Evolutionary conservation across 257 asterid species (phyloP), one percentile per base, ranked within the genome.

Genomic region (Euphrasia confusa): DNA sequence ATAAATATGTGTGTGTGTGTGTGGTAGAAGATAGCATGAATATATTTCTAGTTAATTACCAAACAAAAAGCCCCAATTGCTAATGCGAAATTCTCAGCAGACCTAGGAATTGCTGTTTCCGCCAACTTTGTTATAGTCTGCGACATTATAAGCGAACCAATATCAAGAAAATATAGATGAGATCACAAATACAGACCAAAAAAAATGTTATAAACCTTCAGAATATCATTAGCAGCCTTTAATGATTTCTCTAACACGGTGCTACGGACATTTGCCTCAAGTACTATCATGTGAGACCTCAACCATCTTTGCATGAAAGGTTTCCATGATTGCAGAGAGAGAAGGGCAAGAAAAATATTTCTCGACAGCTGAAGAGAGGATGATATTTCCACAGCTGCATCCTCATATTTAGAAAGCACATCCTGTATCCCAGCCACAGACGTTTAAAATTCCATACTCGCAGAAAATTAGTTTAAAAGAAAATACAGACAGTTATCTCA

Each of bases 271-370:
- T 82, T 83, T 44, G 81, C 78, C 71, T 87, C 94, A 48, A 78
- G 81, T 65, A 78, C 77, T 69, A 67, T 59, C 83, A 77, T 54
- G 81, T 82, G 76, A 66, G 91, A 84, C 85, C 85, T 83, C 79
- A 89, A 68, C 99, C 99, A 93, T 80, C 94, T 81, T 73, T 57
- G 79, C 96, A 92, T 84, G 82, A 92, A 92, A 65, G 94, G 82
- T 79, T 89, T 89, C 97, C 97, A 93, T 48, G 99, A 93, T 77
- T 93, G 96, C 83, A 83, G 68, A 66, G 96, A 83, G 53, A 87
- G 69, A 66, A 87, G 82, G 67, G 96, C 97, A 65, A 89, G 75
- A 72, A 89, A 77, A 64, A 80, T 61, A 75, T 93, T 89, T 77
- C 99, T 83, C 2, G 96, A 86, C 64, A 89, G 84, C 69, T 71